Base-by-base conservation (phyloP, 2,329 filamentous ascomycete genomes). In the Fusarium sp. region DNA sequence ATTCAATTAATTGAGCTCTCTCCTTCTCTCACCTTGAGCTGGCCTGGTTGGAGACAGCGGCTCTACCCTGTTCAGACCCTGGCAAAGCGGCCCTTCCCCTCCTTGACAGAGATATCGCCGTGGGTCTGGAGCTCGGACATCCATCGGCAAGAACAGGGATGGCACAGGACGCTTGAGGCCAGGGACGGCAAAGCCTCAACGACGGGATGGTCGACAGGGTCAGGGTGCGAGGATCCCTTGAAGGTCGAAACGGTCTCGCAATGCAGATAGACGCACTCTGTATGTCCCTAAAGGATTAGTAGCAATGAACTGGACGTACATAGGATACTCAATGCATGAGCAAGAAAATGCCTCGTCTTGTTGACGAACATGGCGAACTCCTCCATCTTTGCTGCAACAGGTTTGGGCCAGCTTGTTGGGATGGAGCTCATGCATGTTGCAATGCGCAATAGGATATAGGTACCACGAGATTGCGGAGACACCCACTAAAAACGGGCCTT, bases 61-160 rank as follows among this genome's bases (percentile, higher is more conserved):
- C 61, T 54, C 25, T 64, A 50, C 47, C 35, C 33, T 58, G 62
- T 37, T 64, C 27, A 37, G 43, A 65, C 38, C 72, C 69, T 75
- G 60, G 65, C 37, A 60, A 60, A 70, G 60, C 66, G 56, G 62
- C 50, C 69, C 72, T 25, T 65, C 54, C 62, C 72, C 69, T 63
- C 60, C 66, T 60, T 70, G 33, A 32, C 59, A 32, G 65, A 64
- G 62, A 73, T 73, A 72, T 75, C 65, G 59, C n/a, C 71, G 40
- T 59, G 72, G 72, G 62, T 73, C 66, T 33, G 58, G 65, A 72
- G 71, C 72, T 74, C 65, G 62, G 71, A 69, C 71, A 69, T 62
- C 40, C 65, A 74, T 72, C 71, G 68, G 65, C 52, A 74, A 71
- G 54, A 65, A 63, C 71, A 74, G 64, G 71, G 71, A 35, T 74